Conservation (phyloP, 2,329 filamentous ascomycete species). For the Ascochyta lentis region DNA sequence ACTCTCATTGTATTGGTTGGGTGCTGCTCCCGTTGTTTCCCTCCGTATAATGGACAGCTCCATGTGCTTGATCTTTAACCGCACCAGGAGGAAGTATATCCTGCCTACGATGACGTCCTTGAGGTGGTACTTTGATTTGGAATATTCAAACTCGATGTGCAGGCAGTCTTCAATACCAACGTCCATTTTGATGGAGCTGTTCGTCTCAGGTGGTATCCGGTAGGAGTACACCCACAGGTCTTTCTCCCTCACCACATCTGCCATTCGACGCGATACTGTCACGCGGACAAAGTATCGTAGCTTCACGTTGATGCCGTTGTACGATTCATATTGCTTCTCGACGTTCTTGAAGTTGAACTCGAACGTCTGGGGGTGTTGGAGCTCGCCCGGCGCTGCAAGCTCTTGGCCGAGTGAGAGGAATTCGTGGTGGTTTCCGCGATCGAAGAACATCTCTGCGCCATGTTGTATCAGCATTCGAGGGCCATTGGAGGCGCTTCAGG, state of each 20-base stretch:
- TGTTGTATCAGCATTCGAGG: slow-evolving; percentile 17
- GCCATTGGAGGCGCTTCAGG: not conserved
- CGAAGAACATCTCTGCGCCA: slow-evolving; percentile 94
- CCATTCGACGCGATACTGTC: slow-evolving; percentile 95
- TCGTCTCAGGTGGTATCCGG: slow-evolving; percentile 96
- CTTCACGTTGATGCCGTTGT: slow-evolving; percentile 99
- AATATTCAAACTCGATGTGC: slow-evolving; percentile 99
- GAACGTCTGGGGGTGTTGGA: slow-evolving; percentile 98
- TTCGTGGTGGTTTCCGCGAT: slow-evolving; percentile 98
- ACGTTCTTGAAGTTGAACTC: slow-evolving; percentile 99
- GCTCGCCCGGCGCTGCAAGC: slow-evolving; percentile 92
- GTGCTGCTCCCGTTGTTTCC: slow-evolving; percentile 94
- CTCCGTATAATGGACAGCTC: slow-evolving; percentile 96
- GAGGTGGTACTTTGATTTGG: slow-evolving; percentile 98
- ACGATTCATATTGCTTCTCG: slow-evolving; percentile 99
- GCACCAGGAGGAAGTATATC: slow-evolving; percentile 96
- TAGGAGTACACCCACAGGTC: slow-evolving; percentile 99
- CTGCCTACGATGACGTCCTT: slow-evolving; percentile 98
- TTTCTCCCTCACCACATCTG: slow-evolving; percentile 97
- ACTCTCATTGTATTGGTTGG: slow-evolving; percentile 99
- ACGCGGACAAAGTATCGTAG: slow-evolving; percentile 98
- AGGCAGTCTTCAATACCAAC: slow-evolving; percentile 99
- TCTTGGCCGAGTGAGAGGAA: slow-evolving; percentile 97
- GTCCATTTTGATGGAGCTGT: slow-evolving; percentile 99
- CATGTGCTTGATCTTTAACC: slow-evolving; percentile 99